A percentile compares a stretch with the other conserved stretches of the same genome.
These are phyloP conservation scores for Cryptosporidium sp. DNA, from an alignment of 169 alveolate genomes.

Conservation along the genomic window DNA sequence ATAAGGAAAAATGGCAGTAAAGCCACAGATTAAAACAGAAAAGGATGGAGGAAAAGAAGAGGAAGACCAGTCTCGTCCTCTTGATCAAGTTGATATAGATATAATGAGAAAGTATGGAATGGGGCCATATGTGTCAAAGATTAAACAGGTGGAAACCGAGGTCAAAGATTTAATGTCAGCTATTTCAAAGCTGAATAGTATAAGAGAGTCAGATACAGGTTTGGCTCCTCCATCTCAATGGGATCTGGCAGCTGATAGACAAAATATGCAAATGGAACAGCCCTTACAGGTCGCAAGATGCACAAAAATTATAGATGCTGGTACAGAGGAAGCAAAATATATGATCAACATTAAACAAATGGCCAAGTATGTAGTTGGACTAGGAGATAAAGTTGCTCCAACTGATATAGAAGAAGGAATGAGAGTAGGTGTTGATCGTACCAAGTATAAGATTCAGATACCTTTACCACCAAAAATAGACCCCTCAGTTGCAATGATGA, in stretches of 20 bases:
- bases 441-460: conserved; percentile 95
- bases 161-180: conserved; percentile 82
- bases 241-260: conserved; percentile 97
- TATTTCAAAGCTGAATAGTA: conserved; percentile 83
- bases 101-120: conserved; percentile 88
- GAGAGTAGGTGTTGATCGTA: conserved; percentile 98
- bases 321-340: conserved; percentile 97
- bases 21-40: conserved; percentile 1
- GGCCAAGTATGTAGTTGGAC: conserved; percentile 98
- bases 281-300: conserved; percentile 98
- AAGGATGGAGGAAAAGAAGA: conserved; percentile 25
- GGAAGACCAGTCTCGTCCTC: conserved; percentile 69
- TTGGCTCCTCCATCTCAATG: conserved; percentile 97
- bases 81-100: conserved; percentile 88
- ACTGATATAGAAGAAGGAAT: conserved; percentile 99
- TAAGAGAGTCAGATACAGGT: conserved; percentile 99
- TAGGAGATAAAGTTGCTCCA: conserved; percentile 99
- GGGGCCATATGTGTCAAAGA: conserved; percentile 89
- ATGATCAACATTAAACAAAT: conserved; percentile 95
- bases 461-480: conserved; percentile 99
- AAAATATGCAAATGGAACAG: conserved; percentile 94
- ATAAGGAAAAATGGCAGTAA: conserved; percentile 36
- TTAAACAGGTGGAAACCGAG: conserved; percentile 81
- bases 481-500: conserved; percentile 99
- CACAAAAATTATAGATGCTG: conserved; percentile 97